Conservation (phyloP, 1,284 basidiomycete genomes). For the Apiotrichum sp. region DNA sequence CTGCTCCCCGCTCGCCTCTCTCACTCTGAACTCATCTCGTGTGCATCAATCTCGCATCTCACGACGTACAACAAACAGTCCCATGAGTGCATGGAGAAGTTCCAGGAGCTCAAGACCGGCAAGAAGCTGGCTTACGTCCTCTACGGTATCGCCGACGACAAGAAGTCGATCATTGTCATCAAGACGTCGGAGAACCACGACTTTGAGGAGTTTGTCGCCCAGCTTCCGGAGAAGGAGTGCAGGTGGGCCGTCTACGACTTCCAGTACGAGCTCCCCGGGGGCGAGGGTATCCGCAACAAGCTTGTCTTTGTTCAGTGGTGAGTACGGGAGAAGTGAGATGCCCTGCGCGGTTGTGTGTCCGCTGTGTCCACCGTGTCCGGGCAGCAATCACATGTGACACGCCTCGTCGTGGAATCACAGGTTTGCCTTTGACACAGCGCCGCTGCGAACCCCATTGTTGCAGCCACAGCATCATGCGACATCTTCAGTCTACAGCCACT, state of each 20-base stretch:
- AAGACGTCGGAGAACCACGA: constrained; percentile 53
- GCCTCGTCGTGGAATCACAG: too few species aligned
- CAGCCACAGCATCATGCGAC: too few species aligned
- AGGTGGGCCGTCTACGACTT: constrained; percentile 93
- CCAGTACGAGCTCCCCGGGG: constrained; percentile 72
- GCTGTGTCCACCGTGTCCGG: background rate
- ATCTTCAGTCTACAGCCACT: too few species aligned
- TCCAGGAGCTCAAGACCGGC: constrained; percentile 71
- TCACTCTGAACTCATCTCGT: too few species aligned
- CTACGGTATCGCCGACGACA: constrained; percentile 62
- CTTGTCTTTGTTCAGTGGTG: constrained; percentile 77
- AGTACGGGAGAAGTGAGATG: constrained; percentile 24
- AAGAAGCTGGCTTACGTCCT: constrained; percentile 85
- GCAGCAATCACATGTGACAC: too few species aligned
- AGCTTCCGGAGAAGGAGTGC: constrained; percentile 71
- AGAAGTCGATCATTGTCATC: constrained; percentile 69
- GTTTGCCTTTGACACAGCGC: too few species aligned
- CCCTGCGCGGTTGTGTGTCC: background rate
- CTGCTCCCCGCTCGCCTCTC: background rate
- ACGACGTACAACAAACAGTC: constrained; percentile 21
- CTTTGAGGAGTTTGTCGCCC: constrained; percentile 72
- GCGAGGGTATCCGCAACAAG: constrained; percentile 80
- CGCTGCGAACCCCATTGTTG: too few species aligned
- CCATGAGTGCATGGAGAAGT: constrained; percentile 57
- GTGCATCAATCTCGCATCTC: background rate